Evolutionary conservation across 2,329 filamentous ascomycete genomes (phyloP), one percentile per base, ranked within the genome.

Genomic region (Fusarium abutilonis): DNA sequence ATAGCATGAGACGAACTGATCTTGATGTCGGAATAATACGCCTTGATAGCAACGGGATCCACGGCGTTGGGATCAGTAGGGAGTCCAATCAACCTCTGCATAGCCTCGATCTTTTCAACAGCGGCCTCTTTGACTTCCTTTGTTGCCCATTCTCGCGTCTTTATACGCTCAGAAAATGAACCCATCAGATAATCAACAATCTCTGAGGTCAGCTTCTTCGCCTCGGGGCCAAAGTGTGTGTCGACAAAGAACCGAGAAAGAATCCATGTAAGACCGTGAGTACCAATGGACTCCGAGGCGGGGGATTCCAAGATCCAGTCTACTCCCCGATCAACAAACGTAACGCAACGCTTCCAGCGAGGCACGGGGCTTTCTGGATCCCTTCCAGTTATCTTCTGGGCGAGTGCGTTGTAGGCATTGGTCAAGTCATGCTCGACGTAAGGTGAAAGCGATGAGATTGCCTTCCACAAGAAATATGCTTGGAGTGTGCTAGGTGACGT

Each of bases 111-210:
- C 71, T 90, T 91, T 50, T 86, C 77, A 39, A 86, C 83, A 3
- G 86, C 86, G 7, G 86, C 77, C 49, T 83, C 77, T 40, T 83
- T 82, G 17, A 88, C 85, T 40, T 83, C 79, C 3, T 84, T 76
- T 39, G 86, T 85, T 83, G 90, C 89, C 89, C 89, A 91, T 14
- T 80, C 75, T 1, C 85, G 84, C 3, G 77, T 74, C 32, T 83
- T 78, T 41, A 91, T 76, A 56, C 84, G 88, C 53, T 84, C 71
- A 4, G 83, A 82, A 66, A 91, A 92, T 17, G 85, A 82, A 14
- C 83, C 79, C 73, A 89, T 90, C 71, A 92, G 88, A 63, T 90
- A 86, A 9, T 83, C 83, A n/a, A 91, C 83, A 64, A 93, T 87
- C 50, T 86, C 82, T 55, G 91, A 86, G 14, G 88, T 88, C 41